Evolutionary conservation across 495 filamentous ascomycete genomes (phyloP).

Genomic region (Penicillium ucsense): DNA sequence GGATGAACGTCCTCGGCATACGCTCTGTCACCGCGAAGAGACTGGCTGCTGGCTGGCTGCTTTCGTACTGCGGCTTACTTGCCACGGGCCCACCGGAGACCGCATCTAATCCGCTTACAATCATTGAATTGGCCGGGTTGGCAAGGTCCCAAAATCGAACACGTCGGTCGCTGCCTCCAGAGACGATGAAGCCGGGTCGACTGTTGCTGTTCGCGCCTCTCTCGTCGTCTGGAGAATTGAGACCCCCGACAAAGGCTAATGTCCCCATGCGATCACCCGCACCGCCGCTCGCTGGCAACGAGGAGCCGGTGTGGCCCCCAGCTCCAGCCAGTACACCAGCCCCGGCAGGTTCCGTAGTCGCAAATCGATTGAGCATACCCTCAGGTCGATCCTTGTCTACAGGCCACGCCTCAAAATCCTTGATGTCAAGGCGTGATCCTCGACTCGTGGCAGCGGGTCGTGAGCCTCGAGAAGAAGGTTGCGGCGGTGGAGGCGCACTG

Average conservation of each 20-base stretch:
- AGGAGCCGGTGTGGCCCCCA: slow-evolving; percentile 19
- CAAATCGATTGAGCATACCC: slow-evolving; percentile 82
- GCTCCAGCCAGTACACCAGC: slow-evolving; percentile 16
- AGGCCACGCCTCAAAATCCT: slow-evolving; percentile 76
- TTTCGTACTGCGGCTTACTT: slow-evolving; percentile 59
- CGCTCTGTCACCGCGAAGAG: slow-evolving; percentile 67
- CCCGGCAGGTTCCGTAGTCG: slow-evolving; percentile 44
- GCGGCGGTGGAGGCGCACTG: neutral
- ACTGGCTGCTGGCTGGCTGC: slow-evolving; percentile 55
- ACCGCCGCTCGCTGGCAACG: slow-evolving; percentile 21
- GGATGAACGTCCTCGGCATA: slow-evolving; percentile 33
- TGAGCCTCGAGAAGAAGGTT: slow-evolving; percentile 3
- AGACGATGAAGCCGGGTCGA: slow-evolving; percentile 61
- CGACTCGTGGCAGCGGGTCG: slow-evolving; percentile 34
- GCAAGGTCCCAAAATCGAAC: slow-evolving; percentile 87
- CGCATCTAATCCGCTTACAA: slow-evolving; percentile 68
- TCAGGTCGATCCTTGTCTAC: slow-evolving; percentile 85
- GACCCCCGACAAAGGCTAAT: slow-evolving; percentile 40
- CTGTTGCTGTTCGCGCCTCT: slow-evolving; percentile 25
- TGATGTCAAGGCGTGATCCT: slow-evolving; percentile 40
- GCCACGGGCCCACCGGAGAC: slow-evolving; percentile 44
- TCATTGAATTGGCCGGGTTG: slow-evolving; percentile 58
- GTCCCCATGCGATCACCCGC: slow-evolving; percentile 50
- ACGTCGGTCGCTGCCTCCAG: slow-evolving; percentile 81
- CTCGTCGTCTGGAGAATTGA: slow-evolving; percentile 39